A percentile compares a stretch with the other conserved stretches of the same genome.
These are phyloP conservation scores for Rhodotorula sphaerocarpa DNA, from an alignment of 768 basidiomycete genomes.

Conservation along the genomic window DNA sequence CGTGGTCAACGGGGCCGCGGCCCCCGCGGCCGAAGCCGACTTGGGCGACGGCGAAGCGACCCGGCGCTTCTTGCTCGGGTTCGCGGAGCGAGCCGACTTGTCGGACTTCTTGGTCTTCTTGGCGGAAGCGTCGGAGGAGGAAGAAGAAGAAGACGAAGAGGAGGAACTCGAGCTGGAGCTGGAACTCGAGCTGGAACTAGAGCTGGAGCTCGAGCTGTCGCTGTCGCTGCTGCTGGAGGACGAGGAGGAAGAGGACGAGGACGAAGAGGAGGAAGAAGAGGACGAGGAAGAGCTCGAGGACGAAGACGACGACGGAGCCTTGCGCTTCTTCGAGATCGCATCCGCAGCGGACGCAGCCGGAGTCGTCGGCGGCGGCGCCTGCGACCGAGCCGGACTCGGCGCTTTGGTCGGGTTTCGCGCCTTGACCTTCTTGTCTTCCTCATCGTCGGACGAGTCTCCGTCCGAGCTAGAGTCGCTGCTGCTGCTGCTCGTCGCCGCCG, in stretches of 20 bases:
- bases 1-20: too few relatives aligned
- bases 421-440: slow-evolving; percentile 23
- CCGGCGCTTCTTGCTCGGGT: slow-evolving; percentile 43
- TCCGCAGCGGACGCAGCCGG: slow-evolving; percentile 7
- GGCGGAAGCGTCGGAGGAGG: slow-evolving; percentile 7
- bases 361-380: not conserved
- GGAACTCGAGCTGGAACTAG: slow-evolving; percentile 15
- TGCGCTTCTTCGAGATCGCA: slow-evolving; percentile 22
- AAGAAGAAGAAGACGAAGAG: not conserved
- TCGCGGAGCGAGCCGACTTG: not conserved
- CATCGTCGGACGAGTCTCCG: slow-evolving; percentile 37
- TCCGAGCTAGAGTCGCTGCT: slow-evolving; percentile 37
- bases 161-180: slow-evolving; percentile 19
- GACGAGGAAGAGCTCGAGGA: slow-evolving; percentile 3
- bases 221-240: slow-evolving; percentile 15
- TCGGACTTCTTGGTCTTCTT: slow-evolving; percentile 8
- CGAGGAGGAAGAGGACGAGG: not conserved
- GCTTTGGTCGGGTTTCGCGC: slow-evolving; percentile 15
- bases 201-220: slow-evolving; percentile 16
- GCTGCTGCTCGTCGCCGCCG: too few relatives aligned
- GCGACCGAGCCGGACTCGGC: not conserved
- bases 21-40: too few relatives aligned
- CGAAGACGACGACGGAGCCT: slow-evolving; percentile 6
- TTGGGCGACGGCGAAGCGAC: slow-evolving; percentile 2
- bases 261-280: not conserved